These are phyloP conservation scores for Dryas drummondii DNA, from an alignment of 306 rosid species.

Conservation along the genomic window DNA sequence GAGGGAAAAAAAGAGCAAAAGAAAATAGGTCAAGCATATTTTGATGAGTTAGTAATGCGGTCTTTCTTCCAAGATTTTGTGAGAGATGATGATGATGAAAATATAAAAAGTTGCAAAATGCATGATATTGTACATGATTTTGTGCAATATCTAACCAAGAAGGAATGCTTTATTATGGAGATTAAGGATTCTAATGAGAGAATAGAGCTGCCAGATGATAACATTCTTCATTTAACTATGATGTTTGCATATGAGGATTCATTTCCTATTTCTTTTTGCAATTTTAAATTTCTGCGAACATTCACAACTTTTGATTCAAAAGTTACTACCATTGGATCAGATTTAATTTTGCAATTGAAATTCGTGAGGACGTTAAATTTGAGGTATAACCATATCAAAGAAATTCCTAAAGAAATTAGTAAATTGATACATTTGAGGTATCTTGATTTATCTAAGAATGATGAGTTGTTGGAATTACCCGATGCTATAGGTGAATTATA, in stretches of 20 bases:
- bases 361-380: not conserved
- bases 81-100: not conserved
- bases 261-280: no score
- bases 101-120: slow-evolving; percentile 4
- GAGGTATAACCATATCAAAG: not conserved
- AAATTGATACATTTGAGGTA: slow-evolving; percentile 20
- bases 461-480: not conserved
- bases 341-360: not conserved
- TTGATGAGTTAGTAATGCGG: slow-evolving; percentile 8
- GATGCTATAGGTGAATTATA: slow-evolving; percentile 3
- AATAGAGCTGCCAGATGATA: no score
- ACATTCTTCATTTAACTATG: not conserved
- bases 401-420: not conserved
- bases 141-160: no score
- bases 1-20: not conserved
- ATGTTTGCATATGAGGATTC: no score
- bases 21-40: slow-evolving; percentile 3
- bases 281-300: slow-evolving; percentile 8
- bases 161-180: no score
- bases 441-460: slow-evolving; percentile 1
- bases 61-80: slow-evolving; percentile 17
- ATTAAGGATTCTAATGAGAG: no score
- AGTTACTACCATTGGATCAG: not conserved
- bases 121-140: slow-evolving; percentile 9
- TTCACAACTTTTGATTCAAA: not conserved